Evolutionary conservation across 352 stramenopile species (phyloP).

Genomic region (Phytophthora podocarpi): DNA sequence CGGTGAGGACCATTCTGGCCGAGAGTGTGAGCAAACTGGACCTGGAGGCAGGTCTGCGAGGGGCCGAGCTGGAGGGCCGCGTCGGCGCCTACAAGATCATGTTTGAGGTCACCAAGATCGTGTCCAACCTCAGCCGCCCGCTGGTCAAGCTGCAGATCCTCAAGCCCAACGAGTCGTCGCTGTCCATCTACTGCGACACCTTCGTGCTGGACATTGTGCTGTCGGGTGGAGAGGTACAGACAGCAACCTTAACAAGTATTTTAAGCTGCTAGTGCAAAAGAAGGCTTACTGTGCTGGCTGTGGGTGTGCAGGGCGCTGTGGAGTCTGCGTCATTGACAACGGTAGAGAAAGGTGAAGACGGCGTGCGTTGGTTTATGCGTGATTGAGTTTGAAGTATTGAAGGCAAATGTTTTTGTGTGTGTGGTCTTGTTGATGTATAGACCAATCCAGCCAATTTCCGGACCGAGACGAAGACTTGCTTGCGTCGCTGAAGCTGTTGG

Average conservation of each 20-base stretch:
- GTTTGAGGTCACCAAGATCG: constrained; percentile 91
- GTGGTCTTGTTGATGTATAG: constrained; percentile 26
- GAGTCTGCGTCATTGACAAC: constrained; percentile 85
- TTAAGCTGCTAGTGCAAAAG: no score
- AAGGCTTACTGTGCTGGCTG: no score
- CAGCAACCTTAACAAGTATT: no score
- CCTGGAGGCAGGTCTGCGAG: constrained; percentile 80
- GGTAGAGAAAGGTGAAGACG: constrained; percentile 62
- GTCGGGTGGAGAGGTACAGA: constrained; percentile 67
- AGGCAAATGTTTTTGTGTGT: background rate
- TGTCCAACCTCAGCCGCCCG: constrained; percentile 81
- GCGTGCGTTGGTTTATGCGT: background rate
- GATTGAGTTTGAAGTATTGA: background rate
- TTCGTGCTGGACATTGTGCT: constrained; percentile 89
- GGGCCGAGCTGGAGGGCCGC: constrained; percentile 82
- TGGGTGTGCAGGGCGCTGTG: constrained; percentile 46
- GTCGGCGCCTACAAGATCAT: constrained; percentile 90
- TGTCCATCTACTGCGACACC: constrained; percentile 89
- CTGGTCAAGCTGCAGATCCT: constrained; percentile 89
- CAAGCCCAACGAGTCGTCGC: constrained; percentile 84
- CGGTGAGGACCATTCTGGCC: constrained; percentile 71
- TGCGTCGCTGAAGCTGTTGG: constrained; percentile 66
- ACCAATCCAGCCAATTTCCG: constrained; percentile 84
- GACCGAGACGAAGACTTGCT: constrained; percentile 85
- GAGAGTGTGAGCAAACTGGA: constrained; percentile 87